Evolutionary conservation across 2,329 filamentous ascomycete species (phyloP).

Genomic region (Juglanconis sp.): DNA sequence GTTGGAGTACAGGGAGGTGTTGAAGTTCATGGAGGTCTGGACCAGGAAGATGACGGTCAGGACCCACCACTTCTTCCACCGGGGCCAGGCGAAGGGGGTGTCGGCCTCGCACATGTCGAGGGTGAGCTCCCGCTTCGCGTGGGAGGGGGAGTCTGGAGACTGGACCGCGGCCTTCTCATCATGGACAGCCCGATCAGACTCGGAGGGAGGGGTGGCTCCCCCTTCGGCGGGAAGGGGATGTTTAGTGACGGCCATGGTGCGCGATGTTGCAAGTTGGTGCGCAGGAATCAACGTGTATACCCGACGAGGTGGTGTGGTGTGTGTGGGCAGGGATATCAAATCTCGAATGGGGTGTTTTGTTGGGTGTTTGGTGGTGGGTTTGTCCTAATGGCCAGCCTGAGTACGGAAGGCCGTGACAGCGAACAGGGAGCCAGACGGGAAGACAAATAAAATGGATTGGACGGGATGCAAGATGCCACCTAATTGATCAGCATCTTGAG

Average conservation of each 20-base stretch:
- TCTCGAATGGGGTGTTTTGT: no score
- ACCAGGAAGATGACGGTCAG: constrained; percentile 71
- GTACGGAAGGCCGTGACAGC: no score
- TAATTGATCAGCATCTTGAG: no score
- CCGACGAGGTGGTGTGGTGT: no score
- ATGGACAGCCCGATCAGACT: neutral
- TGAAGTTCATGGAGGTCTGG: constrained; percentile 77
- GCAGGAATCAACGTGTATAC: no score
- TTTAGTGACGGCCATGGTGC: constrained; percentile 3
- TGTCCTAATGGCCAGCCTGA: no score
- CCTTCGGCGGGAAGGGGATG: neutral
- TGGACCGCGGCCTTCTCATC: constrained; percentile 7
- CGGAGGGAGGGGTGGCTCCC: neutral
- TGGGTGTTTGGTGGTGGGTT: no score
- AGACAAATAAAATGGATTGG: no score
- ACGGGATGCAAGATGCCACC: no score
- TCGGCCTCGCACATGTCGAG: constrained; percentile 62
- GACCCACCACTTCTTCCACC: constrained; percentile 68
- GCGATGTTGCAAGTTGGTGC: neutral
- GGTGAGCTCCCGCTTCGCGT: constrained; percentile 37
- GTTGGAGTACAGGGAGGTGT: constrained; percentile 71
- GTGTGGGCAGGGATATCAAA: no score
- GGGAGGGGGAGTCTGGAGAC: neutral
- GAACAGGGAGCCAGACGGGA: no score
- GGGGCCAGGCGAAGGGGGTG: constrained; percentile 60